Evolutionary conservation across 108 stramenopile genomes (phyloP), one percentile per base, ranked within the genome.

Genomic region (Stephanodiscus triporus): DNA sequence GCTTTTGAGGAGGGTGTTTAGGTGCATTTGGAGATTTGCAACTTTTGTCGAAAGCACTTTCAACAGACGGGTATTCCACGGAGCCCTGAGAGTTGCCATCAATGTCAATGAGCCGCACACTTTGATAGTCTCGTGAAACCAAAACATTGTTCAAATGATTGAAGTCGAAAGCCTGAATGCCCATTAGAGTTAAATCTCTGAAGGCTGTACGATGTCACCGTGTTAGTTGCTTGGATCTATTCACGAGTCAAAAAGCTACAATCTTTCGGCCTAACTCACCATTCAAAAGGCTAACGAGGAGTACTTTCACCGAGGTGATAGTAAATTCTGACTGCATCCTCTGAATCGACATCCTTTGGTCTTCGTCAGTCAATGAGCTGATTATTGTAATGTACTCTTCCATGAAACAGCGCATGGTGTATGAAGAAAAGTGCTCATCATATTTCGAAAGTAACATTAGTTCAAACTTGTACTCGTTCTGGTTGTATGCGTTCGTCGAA

Each of bases 111-210:
- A 91, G 73, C 2, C 85, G 67, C 43, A 87, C 86, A 19, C 53
- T 75, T 20, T 75, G 76, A 51, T 82, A 81, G 66, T 91, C 90
- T 40, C 86, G 83, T n/a, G 88, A 88, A 17, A 91, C 85, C 68
- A 91, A 72, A 2, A 91, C 90, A 69, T 89, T 89, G 56, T 87
- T 87, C 66, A 86, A 58, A 70, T 91, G 87, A 54, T 88, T 88
- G 55, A 91, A 91, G 70, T 91, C 90, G 73, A 91, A 91, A 0
- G 90, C 86, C 42, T 49, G 48, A 20, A 91, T 82, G 16, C 90
- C 90, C 88, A 91, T 85, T 50, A 90, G 65, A n/a, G 89, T 90
- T 26, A 72, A 62, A 60, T 72, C 71, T 67, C 78, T 9, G 36
- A 79, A 79, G 4, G 71, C 70, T 50, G 45, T 50, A 48, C 54